Evolutionary conservation across 2,329 filamentous ascomycete species (phyloP), one percentile per base, ranked within the genome.

Genomic region (Trichoderma breve): DNA sequence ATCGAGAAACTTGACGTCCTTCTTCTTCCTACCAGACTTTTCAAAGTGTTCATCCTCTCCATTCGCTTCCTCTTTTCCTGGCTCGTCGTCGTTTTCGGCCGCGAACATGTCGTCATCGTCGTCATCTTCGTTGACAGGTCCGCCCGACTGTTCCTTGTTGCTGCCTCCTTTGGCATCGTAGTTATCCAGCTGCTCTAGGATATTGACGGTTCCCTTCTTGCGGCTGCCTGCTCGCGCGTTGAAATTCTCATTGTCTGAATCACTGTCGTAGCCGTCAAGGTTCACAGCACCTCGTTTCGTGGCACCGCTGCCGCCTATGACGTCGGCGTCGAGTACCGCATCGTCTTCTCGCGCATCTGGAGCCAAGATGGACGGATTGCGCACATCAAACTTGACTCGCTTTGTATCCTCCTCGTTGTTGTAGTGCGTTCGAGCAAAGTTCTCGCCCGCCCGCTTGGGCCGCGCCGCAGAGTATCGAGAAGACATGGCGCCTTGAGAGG

Each of bases 201-300:
- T 78, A 72, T 86, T 82, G 8, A 87, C 84, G n/a, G 86, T 81
- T 71, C 84, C 84, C 72, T 79, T 85, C 68, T 82, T 84, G 74
- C 86, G 88, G 71, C 87, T 87, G 72, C 91, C 89, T 6, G 92
- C 92, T 66, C 93, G 89, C 36, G 88, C 88, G 76, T 96, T 89
- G 80, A 97, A 97, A 58, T 93, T 94, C 79, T 98, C 96, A 75
- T 97, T 95, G 67, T 92, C 89, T 3, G 95, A 97, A 82, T 99
- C 96, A 11, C 92, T 96, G 76, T 98, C 95, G 83, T 98, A 99
- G 65, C 96, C 96, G 78, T 98, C 96, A 53, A 99, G 90, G 78
- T 98, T 98, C 70, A 99, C 93, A 0, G 95, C 96, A 76, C 95
- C 95, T 74, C 96, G 93, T 81, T 97, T 97, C 0, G 94, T 93